phyloP scores from a whole-genome alignment of 202 grass and related monocot genomes.

The Setaria italica region DNA sequence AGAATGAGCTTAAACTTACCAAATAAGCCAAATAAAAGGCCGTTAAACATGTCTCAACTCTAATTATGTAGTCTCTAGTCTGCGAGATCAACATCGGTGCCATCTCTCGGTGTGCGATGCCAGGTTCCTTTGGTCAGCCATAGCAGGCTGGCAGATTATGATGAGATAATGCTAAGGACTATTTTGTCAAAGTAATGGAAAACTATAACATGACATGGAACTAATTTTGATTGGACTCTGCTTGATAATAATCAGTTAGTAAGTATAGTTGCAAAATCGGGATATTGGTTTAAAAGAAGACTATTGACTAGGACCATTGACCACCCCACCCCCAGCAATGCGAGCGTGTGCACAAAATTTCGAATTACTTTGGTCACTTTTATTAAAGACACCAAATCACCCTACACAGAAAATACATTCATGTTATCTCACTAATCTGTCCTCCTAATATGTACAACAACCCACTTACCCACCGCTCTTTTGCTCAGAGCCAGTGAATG shows the following conservation, averaged over 20 bases:
- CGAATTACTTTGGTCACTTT: background rate
- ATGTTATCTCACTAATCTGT: background rate
- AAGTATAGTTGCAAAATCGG: background rate
- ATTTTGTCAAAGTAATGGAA: background rate
- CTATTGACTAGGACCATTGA: background rate
- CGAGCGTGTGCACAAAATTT: background rate
- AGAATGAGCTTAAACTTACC: background rate
- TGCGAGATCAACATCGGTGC: background rate
- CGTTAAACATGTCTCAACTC: background rate
- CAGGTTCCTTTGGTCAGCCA: background rate
- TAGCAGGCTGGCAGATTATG: background rate
- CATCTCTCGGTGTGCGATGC: background rate
- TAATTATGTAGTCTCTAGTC: background rate
- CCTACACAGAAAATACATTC: background rate
- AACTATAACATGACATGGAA: constrained; percentile 4
- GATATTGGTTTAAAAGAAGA: background rate
- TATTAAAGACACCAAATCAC: background rate
- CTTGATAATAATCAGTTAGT: background rate
- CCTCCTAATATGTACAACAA: background rate
- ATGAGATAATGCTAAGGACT: background rate
- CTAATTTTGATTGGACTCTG: background rate
- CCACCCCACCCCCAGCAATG: background rate
- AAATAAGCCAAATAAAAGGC: background rate
- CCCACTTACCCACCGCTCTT: background rate
- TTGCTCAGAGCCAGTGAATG: background rate